A percentile compares a stretch with the other conserved stretches of the same genome.
phyloP scores from a whole-genome alignment of 1,139 yeast genomes.

The Suhomyces bolitotheri region DNA sequence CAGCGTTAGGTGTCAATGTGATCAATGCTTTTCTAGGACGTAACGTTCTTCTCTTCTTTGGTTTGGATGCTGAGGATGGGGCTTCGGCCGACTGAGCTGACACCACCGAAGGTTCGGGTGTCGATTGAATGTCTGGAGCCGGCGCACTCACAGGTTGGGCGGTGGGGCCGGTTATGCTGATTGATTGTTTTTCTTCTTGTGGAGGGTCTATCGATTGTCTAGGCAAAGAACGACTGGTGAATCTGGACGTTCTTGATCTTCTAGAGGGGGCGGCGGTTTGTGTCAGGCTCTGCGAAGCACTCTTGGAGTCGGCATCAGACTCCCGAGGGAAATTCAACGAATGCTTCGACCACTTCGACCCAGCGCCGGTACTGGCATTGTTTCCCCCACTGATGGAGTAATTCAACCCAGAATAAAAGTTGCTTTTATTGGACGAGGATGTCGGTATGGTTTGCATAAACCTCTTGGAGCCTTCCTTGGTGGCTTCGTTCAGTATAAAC shows the following conservation, averaged over 20 bases:
- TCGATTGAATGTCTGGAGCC: constrained; percentile 4
- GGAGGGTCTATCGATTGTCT: constrained; percentile 2
- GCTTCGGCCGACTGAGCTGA: constrained; percentile 7
- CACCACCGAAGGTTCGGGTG: constrained; percentile 6
- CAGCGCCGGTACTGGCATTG: constrained; percentile 8
- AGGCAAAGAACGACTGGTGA: constrained; percentile 20
- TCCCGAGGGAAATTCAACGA: constrained; percentile 20
- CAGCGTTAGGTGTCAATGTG: constrained; percentile 71
- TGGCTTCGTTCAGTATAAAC: constrained; percentile 27
- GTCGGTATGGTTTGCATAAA: constrained; percentile 46
- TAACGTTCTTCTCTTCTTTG: constrained; percentile 62
- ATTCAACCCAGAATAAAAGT: constrained; percentile 34
- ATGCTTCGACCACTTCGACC: constrained; percentile 29
- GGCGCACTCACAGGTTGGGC: constrained; percentile 2
- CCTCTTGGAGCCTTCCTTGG: constrained; percentile 33
- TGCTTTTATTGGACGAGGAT: constrained; percentile 20
- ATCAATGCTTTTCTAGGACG: constrained; percentile 89
- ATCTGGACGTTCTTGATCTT: constrained; percentile 42
- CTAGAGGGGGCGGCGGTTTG: constrained; percentile 26
- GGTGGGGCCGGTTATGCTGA: constrained; percentile 2
- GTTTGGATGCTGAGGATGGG: constrained; percentile 9
- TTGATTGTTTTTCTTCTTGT: background rate
- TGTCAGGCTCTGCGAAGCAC: background rate
- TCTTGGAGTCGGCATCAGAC: constrained; percentile 2
- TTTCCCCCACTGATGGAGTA: constrained; percentile 13